Conservation (phyloP, 371 early-diverging fungal genomes). For the Apophysomyces trapeziformis region DNA sequence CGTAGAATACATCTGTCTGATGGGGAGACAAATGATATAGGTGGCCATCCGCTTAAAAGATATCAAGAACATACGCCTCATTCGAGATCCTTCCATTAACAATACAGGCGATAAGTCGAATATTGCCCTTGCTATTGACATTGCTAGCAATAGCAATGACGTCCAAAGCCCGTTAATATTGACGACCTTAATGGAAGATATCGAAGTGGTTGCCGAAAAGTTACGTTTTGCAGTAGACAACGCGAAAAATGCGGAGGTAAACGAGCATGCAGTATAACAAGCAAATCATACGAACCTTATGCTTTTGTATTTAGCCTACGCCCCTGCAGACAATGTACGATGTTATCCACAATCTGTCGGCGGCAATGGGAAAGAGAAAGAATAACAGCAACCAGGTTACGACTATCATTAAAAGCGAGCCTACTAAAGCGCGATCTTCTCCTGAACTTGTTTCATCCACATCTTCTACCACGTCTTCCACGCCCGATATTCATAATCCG, state of each 20-base stretch:
- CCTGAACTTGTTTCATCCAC: conserved; percentile 18
- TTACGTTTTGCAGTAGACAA: conserved; percentile 36
- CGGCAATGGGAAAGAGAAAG: conserved; percentile 37
- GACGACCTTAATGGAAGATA: conserved; percentile 29
- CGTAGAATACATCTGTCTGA: not conserved
- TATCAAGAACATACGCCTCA: conserved; percentile 29
- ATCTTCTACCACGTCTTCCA: conserved; percentile 11
- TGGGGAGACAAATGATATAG: conserved; percentile 11
- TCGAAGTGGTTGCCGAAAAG: conserved; percentile 33
- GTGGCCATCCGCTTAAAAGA: conserved; percentile 37
- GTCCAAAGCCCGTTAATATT: conserved; percentile 25
- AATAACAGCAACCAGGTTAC: conserved; percentile 30
- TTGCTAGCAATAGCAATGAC: conserved; percentile 15
- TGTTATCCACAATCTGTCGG: conserved; percentile 45
- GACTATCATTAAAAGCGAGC: conserved; percentile 36
- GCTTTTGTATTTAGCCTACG: conserved; percentile 28
- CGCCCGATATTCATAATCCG: conserved; percentile 23
- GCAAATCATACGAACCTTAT: not conserved
- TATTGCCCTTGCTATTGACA: conserved; percentile 20
- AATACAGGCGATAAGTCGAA: conserved; percentile 10
- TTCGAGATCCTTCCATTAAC: conserved; percentile 26
- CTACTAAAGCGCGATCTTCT: conserved; percentile 23
- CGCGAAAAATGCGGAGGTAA: conserved; percentile 39
- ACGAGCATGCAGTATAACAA: not conserved
- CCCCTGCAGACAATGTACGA: conserved; percentile 46